Conservation (phyloP, 441 rosid genomes). For the Erysimum cheiri region DNA sequence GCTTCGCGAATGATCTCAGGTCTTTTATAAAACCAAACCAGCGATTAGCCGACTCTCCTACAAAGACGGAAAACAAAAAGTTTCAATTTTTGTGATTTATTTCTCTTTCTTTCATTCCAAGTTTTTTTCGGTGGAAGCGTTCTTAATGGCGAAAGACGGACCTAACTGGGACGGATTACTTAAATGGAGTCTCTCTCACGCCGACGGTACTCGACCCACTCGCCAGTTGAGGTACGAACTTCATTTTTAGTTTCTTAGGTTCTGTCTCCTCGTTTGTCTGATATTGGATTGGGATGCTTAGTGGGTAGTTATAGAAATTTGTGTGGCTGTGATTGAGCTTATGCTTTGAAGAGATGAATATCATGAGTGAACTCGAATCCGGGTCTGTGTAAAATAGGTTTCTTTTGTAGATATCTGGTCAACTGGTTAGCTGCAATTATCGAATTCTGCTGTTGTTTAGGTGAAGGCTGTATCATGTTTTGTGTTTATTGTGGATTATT, state of each 20-base stretch:
- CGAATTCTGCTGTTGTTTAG: conserved; percentile 2
- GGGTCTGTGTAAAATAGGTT: not conserved
- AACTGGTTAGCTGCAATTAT: not conserved
- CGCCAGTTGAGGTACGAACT: conserved; percentile 66
- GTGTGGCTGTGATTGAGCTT: conserved; percentile 3
- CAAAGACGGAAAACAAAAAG: not conserved
- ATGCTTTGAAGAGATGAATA: conserved; percentile 2
- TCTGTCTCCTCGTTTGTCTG: not conserved
- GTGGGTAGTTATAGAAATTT: conserved; percentile 10
- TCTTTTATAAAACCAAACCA: conserved; percentile 23
- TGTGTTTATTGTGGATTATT: conserved; percentile 13
- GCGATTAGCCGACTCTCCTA: not conserved
- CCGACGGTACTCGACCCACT: conserved; percentile 46
- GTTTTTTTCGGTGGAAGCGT: conserved; percentile 1
- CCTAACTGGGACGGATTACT: conserved; percentile 92
- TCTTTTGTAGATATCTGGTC: not conserved
- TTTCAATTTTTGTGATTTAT: not conserved
- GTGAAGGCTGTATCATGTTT: not conserved
- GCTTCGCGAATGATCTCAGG: conserved; percentile 34
- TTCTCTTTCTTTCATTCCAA: conserved; percentile 17
- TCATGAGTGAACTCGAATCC: conserved; percentile 3
- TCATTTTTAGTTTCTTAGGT: conserved; percentile 9
- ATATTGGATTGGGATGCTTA: conserved; percentile 20
- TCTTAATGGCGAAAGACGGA: conserved; percentile 75
- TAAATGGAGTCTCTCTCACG: conserved; percentile 81